phyloP scores from a whole-genome alignment of 2,329 filamentous ascomycete species.

The Colletotrichum phormii region DNA sequence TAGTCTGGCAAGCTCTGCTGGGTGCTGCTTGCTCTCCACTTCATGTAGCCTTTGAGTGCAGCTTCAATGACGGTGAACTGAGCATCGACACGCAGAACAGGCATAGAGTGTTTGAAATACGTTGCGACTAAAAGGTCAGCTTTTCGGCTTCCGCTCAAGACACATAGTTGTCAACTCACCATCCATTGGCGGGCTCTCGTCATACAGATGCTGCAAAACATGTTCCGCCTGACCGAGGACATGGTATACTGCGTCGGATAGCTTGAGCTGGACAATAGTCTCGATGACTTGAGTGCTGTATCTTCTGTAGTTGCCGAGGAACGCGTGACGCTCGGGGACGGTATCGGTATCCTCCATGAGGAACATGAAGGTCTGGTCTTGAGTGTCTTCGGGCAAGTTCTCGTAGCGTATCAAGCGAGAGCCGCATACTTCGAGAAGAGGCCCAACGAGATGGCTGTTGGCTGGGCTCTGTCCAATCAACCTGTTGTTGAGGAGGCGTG shows the following conservation, averaged over 20 bases:
- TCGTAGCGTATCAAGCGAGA: constrained; percentile 89
- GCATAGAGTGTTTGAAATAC: constrained; percentile 76
- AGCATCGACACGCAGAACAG: constrained; percentile 85
- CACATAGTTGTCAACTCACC: constrained; percentile 55
- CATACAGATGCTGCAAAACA: constrained; percentile 81
- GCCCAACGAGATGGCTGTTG: constrained; percentile 74
- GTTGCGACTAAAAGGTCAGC: constrained; percentile 55
- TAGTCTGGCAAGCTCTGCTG: constrained; percentile 37
- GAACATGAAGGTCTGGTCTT: constrained; percentile 83
- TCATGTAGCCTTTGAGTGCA: constrained; percentile 87
- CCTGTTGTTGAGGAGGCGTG: constrained; percentile 79
- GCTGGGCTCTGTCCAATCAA: constrained; percentile 74
- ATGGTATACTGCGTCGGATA: constrained; percentile 87
- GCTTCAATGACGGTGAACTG: constrained; percentile 92
- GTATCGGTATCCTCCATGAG: constrained; percentile 96
- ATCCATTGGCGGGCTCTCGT: constrained; percentile 74
- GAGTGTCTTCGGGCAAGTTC: constrained; percentile 82
- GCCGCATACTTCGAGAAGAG: constrained; percentile 85
- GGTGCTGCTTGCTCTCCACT: constrained; percentile 67
- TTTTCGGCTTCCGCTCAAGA: neutral
- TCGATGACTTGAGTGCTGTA: constrained; percentile 92
- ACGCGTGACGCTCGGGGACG: constrained; percentile 91
- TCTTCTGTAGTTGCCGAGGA: constrained; percentile 93
- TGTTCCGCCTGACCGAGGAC: constrained; percentile 84
- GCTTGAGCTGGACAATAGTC: constrained; percentile 82